Evolutionary conservation across 306 rosid species (phyloP), one percentile per base, ranked within the genome.

Genomic region (Vicia sativa): DNA sequence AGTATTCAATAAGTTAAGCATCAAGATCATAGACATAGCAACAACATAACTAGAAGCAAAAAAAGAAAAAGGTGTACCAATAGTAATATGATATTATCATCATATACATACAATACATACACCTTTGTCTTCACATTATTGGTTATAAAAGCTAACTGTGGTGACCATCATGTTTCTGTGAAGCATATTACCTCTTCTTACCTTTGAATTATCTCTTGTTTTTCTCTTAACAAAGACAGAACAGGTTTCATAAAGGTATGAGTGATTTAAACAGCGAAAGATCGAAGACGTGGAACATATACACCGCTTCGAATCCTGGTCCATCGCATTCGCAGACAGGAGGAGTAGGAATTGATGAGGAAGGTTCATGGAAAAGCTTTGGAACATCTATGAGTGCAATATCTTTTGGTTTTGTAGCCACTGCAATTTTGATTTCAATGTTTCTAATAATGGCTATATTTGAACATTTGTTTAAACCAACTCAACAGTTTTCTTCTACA

Each of bases 391-490:
- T 91, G 96, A 87, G 86, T 76, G 96, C 96, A 55, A 85, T 91
- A 68, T 91, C 95, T 42, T 85, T 84, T 53, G 96, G 97, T 21
- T 89, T 91, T 80, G 97, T 91, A 79, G 97, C 97, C 74, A 91
- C 97, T 0, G 97, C 97, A 26, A 85, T 91, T 74, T 78, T 91
- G 89, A 79, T 91, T 60, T 89, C 97, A 19, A 91, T 91, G 96
- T 91, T 91, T 77, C 87, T 91, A 28, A 83, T 91, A 77, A 91
- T 91, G 96, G 97, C 97, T 73, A 87, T 91, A 25, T 89, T 91
- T 71, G 97, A 91, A 74, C 97, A 89, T 73, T 71, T 91, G 53
- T 89, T 91, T 52, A 85, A 83, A 80, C 97, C 96, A 8, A 84
- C 65, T n/a, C 77, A 87, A 50, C 67, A 87, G n/a, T 86, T 65